These are phyloP conservation scores for Miscanthus lutarioriparius DNA, from an alignment of 176 grass and related monocot species.

Conservation along the genomic window DNA sequence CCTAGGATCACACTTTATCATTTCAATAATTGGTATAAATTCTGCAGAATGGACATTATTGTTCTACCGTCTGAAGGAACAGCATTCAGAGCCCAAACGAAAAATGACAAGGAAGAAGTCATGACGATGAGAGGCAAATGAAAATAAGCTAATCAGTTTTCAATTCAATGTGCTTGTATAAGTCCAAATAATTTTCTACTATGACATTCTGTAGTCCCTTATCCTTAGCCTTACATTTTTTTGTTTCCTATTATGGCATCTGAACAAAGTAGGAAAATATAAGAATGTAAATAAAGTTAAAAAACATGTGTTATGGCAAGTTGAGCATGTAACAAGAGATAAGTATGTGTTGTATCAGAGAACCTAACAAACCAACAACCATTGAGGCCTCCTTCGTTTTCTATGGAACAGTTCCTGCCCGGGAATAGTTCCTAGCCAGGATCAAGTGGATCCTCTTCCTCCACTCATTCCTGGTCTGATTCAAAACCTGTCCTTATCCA, in stretches of 20 bases:
- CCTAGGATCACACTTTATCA: background rate
- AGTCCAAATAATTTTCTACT: background rate
- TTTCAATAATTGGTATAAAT: conserved; percentile 13
- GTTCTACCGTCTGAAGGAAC: background rate
- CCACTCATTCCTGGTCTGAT: no score
- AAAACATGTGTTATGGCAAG: background rate
- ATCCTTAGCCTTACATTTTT: no score
- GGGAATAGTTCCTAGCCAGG: no score
- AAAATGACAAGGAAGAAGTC: background rate
- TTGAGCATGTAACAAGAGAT: background rate
- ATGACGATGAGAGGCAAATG: background rate
- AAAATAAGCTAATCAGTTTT: background rate
- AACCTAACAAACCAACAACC: background rate
- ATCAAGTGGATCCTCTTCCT: no score
- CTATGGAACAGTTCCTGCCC: no score
- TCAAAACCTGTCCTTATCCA: no score
- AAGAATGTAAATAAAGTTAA: background rate
- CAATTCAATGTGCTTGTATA: background rate
- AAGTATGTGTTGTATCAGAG: background rate
- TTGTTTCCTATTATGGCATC: no score
- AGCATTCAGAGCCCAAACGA: background rate
- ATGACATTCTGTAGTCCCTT: background rate
- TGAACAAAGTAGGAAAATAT: no score
- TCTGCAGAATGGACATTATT: background rate
- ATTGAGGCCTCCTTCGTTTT: no score